Evolutionary conservation across 805 yeast species (phyloP).

Genomic region (Nakazawaea anatomiae): DNA sequence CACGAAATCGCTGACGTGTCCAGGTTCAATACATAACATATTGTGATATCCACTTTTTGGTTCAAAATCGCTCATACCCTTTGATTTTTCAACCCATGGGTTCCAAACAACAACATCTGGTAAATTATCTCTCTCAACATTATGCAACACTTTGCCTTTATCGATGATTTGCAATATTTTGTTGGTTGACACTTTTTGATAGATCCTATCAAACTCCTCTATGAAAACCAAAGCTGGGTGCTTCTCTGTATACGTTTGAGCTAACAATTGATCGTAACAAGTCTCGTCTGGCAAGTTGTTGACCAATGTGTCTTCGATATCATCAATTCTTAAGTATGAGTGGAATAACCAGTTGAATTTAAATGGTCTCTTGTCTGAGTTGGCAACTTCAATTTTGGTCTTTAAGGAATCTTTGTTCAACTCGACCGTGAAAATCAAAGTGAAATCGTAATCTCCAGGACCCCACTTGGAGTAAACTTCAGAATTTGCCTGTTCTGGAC

Average conservation of each 20-base stretch:
- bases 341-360: constrained; percentile 95
- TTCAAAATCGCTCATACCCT: constrained; percentile 78
- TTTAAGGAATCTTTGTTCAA: constrained; percentile 52
- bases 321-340: constrained; percentile 72
- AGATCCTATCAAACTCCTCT: constrained; percentile 83
- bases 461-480: constrained; percentile 58
- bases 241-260: constrained; percentile 57
- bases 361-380: constrained; percentile 58
- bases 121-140: constrained; percentile 53
- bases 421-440: constrained; percentile 64
- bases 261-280: constrained; percentile 72
- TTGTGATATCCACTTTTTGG: constrained; percentile 79
- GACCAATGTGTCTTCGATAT: constrained; percentile 72
- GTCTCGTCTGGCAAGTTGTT: constrained; percentile 69
- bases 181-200: constrained; percentile 50
- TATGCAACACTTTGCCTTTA: constrained; percentile 64
- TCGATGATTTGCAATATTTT: constrained; percentile 64
- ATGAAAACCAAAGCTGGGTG: constrained; percentile 69
- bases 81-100: constrained; percentile 87
- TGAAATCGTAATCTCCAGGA: constrained; percentile 57
- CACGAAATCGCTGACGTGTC: constrained; percentile 69
- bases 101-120: constrained; percentile 90
- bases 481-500: constrained; percentile 73
- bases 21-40: constrained; percentile 96
- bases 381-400: constrained; percentile 72